These are phyloP conservation scores for Cercospora berteroae DNA, from an alignment of 2,329 filamentous ascomycete genomes.

Conservation along the genomic window DNA sequence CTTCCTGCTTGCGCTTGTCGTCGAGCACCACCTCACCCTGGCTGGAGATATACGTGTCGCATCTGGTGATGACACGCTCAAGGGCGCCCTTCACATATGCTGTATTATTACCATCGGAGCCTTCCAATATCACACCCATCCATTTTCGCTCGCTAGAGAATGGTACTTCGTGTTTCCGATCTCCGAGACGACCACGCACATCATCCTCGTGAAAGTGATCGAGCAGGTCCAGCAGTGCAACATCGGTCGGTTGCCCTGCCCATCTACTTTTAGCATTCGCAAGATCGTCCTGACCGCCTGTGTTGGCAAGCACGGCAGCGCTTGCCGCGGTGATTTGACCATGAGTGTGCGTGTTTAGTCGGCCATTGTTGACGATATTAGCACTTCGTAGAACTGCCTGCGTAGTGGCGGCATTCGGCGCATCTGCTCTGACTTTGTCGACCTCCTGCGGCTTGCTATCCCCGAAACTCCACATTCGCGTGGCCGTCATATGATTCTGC, in stretches of 20 bases:
- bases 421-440: conserved; percentile 52
- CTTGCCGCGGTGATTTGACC: conserved; percentile 61
- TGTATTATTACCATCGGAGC: conserved; percentile 66
- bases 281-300: conserved; percentile 58
- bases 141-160: conserved; percentile 98
- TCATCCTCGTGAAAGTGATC: conserved; percentile 91
- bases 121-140: conserved; percentile 88
- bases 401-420: conserved; percentile 68
- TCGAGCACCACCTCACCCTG: conserved; percentile 89
- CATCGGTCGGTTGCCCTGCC: conserved; percentile 95
- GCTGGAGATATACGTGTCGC: conserved; percentile 83
- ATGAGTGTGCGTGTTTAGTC: conserved; percentile 65
- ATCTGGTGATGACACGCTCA: conserved; percentile 79
- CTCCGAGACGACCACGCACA: conserved; percentile 80
- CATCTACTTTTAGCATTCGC: conserved; percentile 77
- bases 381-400: conserved; percentile 83
- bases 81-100: conserved; percentile 95
- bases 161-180: conserved; percentile 78
- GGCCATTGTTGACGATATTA: conserved; percentile 93
- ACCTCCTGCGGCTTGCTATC: conserved; percentile 60
- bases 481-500: conserved; percentile 97
- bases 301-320: conserved; percentile 81
- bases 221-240: conserved; percentile 91
- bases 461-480: conserved; percentile 88
- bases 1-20: conserved; percentile 68